These are phyloP conservation scores for Annulohypoxylon maeteangense DNA, from an alignment of 495 filamentous ascomycete genomes.

Conservation along the genomic window DNA sequence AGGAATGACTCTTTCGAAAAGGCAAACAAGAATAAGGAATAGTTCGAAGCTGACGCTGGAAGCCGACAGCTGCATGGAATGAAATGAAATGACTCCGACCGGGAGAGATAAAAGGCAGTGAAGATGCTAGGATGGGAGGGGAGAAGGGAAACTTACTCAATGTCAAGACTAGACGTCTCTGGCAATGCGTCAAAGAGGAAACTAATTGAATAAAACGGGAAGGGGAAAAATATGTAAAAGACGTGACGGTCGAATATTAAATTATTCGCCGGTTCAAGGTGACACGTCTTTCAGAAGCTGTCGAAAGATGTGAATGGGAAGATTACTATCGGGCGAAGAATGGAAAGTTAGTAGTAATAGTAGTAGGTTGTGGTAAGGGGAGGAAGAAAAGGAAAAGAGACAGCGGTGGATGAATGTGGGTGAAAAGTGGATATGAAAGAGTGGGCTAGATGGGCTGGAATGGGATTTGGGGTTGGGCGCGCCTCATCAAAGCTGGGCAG, in stretches of 20 bases:
- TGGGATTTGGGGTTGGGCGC: conserved; percentile 45
- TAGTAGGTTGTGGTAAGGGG: conserved; percentile 23
- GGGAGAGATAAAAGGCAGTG: conserved; percentile 21
- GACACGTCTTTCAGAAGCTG: conserved; percentile 33
- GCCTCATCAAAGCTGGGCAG: conserved; percentile 43
- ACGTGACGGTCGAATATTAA: conserved; percentile 38
- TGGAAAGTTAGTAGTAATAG: conserved; percentile 28
- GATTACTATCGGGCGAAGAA: conserved; percentile 32
- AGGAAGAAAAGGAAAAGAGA: conserved; percentile 33
- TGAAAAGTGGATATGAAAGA: conserved; percentile 18
- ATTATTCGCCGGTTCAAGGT: conserved; percentile 30
- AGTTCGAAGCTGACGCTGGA: conserved; percentile 2
- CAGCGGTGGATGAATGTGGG: conserved; percentile 35
- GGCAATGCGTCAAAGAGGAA: conserved; percentile 18
- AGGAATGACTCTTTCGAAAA: not conserved
- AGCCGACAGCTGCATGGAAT: conserved; percentile 9
- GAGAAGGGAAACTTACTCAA: conserved; percentile 32
- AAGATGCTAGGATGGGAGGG: conserved; percentile 1
- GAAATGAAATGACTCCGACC: conserved; percentile 21
- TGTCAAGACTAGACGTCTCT: conserved; percentile 8
- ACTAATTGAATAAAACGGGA: conserved; percentile 10
- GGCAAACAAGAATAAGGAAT: not conserved
- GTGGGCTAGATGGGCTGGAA: conserved; percentile 32
- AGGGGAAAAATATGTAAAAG: conserved; percentile 22
- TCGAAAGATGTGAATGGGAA: conserved; percentile 23